Percentiles rank a stretch among this genome's conserved stretches.
Conservation (phyloP, 2,329 filamentous ascomycete species). For the Massarina eburnea region DNA sequence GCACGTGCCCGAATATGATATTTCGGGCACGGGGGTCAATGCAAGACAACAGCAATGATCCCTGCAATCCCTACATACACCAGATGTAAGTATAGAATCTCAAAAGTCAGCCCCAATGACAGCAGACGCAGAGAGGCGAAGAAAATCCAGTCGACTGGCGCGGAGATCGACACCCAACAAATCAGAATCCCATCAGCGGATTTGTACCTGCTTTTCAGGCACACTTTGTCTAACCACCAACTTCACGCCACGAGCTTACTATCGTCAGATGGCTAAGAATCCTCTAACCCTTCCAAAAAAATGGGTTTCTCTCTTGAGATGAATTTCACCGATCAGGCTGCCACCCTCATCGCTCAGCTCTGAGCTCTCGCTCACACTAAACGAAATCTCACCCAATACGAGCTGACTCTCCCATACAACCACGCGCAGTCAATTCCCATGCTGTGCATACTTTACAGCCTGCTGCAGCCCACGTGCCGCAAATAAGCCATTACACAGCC, state of each 20-base stretch:
- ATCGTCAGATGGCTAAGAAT: neutral
- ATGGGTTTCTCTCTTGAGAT: neutral
- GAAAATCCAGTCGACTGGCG: too few species aligned
- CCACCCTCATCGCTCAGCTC: neutral
- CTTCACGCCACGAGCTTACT: neutral
- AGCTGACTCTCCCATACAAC: neutral
- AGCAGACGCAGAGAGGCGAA: too few species aligned
- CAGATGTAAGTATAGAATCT: neutral
- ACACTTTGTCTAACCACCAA: neutral
- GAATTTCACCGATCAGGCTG: neutral
- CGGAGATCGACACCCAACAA: neutral
- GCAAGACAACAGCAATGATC: neutral
- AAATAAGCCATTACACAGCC: slow-evolving; percentile 11
- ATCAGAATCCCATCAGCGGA: neutral
- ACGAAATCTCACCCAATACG: neutral
- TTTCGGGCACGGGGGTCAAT: neutral
- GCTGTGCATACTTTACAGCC: neutral
- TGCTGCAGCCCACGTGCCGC: slow-evolving; percentile 11
- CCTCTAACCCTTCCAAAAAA: neutral
- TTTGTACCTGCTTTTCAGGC: slow-evolving; percentile 2
- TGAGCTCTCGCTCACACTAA: neutral
- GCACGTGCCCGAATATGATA: neutral
- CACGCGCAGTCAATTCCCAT: neutral
- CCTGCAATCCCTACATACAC: neutral
- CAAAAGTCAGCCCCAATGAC: neutral